phyloP scores from a whole-genome alignment of 2,329 filamentous ascomycete species.

The Chalaropsis ovoidea region DNA sequence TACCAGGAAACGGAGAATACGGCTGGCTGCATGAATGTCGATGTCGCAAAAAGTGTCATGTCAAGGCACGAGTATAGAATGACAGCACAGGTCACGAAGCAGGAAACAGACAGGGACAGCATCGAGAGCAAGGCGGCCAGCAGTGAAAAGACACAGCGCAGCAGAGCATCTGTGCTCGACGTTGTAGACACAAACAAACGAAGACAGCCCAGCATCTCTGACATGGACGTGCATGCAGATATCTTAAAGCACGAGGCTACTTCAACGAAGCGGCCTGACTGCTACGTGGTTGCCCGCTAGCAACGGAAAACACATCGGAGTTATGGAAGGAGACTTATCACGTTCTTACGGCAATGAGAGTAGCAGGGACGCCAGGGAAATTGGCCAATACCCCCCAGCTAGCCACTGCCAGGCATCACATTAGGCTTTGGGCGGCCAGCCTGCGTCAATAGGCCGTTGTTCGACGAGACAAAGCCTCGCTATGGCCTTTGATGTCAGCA shows the following conservation, averaged over 20 bases:
- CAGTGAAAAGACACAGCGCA: no score
- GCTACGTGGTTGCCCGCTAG: neutral
- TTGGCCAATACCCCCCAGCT: neutral
- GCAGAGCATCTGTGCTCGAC: neutral
- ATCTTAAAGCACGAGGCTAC: neutral
- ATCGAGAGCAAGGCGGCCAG: no score
- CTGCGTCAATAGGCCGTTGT: neutral
- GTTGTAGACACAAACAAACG: neutral
- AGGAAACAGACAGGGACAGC: neutral
- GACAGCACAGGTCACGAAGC: neutral
- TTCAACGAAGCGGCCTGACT: neutral
- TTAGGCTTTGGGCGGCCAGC: neutral
- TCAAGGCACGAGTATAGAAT: neutral
- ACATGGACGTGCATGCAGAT: neutral
- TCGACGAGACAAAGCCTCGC: neutral
- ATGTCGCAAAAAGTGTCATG: neutral
- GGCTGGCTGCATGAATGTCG: neutral
- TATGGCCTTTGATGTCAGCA: neutral
- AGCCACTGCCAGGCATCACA: neutral
- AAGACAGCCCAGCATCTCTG: neutral
- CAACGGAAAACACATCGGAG: neutral
- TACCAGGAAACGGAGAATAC: neutral
- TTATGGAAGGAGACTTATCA: neutral
- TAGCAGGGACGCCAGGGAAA: neutral
- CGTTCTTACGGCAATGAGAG: neutral